Base-by-base conservation (phyloP, 2,329 filamentous ascomycete genomes). In the Aurifilum marmelostoma region DNA sequence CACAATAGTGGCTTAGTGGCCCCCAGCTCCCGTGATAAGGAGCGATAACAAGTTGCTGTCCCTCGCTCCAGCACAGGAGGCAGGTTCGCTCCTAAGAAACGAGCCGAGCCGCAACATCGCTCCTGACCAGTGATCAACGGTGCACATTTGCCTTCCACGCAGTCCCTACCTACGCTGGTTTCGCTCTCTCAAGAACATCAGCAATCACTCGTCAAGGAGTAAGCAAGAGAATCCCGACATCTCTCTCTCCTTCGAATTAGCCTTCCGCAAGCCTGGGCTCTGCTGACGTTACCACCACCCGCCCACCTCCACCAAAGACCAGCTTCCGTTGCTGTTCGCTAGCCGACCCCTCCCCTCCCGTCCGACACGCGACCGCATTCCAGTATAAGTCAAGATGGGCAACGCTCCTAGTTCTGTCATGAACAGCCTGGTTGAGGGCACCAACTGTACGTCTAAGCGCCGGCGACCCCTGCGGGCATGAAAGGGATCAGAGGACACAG, bases 361-460 rank as follows among this genome's bases (percentile, higher is more conserved):
- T 9, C 63, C 62, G 69, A 54, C 56, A 29, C 34, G n/a, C 56
- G 39, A 43, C 56, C 29, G 37, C 37, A 18, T 29, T 29, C 32
- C 18, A 18, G 24, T 32, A 34, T 24, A 61, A n/a, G 74, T 73
- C 39, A 62, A 62, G 34, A 91, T 91, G 89, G 89, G 89, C 75
- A 91, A 91, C 81, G 87, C 88, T 69, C 89, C 87, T 74, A 91
- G 89, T 79, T 83, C 86, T 75, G 91, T 98, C 79, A 87, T 98
- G 81, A 95, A 98, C 82, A 96, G 92, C 82, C 97, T 99, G 77
- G 94, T 97, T 79, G 92, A 97, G 78, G 93, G 92, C 76, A 96
- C 94, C 75, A 99, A 99, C 85, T 99, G 95, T 97, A 84, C 65
- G 75, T 72, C 32, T 4, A 27, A 1, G 9, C 18, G 24, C 61